A percentile compares a stretch with the other conserved stretches of the same genome.
These are phyloP conservation scores for Waltergamsia citrina DNA, from an alignment of 2,329 filamentous ascomycete species.

Conservation along the genomic window DNA sequence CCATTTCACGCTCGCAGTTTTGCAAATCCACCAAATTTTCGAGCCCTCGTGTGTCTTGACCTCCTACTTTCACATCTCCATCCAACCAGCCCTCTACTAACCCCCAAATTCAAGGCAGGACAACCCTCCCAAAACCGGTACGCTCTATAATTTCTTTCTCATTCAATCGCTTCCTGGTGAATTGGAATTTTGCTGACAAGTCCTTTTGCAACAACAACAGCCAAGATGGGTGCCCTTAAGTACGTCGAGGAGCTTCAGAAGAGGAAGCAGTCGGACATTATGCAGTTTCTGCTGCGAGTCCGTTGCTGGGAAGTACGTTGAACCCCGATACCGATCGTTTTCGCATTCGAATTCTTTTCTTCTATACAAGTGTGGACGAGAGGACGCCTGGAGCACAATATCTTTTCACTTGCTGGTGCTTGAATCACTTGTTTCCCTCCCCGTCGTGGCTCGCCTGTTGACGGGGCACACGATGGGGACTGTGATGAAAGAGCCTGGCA, in stretches of 20 bases:
- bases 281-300: conserved; percentile 98
- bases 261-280: conserved; percentile 99
- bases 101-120: conserved; percentile 15
- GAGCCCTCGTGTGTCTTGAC: conserved; percentile 8
- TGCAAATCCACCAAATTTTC: conserved; percentile 15
- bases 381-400: not conserved
- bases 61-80: conserved; percentile 10
- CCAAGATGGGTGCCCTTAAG: conserved; percentile 98
- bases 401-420: too few relatives aligned
- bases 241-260: conserved; percentile 99
- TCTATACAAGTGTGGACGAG: too few relatives aligned
- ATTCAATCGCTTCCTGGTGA: not conserved
- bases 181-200: not conserved
- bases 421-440: too few relatives aligned
- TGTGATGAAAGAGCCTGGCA: not conserved
- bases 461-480: too few relatives aligned
- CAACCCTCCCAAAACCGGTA: conserved; percentile 20
- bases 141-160: conserved; percentile 11
- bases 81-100: conserved; percentile 25
- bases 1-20: conserved; percentile 23
- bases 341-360: too few relatives aligned
- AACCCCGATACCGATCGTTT: conserved; percentile 21
- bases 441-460: too few relatives aligned
- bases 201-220: conserved; percentile 18
- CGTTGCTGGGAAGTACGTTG: conserved; percentile 98